phyloP scores from a whole-genome alignment of 2,329 filamentous ascomycete genomes.

The Diaporthe eres region DNA sequence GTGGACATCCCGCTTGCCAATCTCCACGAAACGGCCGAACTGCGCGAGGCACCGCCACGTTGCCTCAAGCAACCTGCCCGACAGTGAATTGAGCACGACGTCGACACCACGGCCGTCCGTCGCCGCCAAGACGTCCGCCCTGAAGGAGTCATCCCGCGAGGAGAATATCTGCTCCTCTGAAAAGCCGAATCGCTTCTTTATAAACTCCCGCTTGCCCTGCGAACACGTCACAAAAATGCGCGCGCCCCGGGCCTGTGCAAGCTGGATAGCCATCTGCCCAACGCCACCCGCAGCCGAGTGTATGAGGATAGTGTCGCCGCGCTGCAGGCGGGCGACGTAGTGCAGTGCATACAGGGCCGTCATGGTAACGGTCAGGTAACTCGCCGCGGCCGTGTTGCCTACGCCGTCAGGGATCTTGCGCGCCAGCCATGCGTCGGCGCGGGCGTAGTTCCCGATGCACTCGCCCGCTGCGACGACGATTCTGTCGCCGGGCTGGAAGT shows the following conservation, averaged over 20 bases:
- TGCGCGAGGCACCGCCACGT: conserved; percentile 35
- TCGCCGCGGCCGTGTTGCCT: conserved; percentile 4
- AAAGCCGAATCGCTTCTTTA: not conserved
- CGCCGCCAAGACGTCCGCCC: conserved; percentile 45
- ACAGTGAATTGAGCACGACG: conserved; percentile 31
- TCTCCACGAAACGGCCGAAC: conserved; percentile 35
- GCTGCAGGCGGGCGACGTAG: conserved; percentile 24
- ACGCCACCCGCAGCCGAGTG: conserved; percentile 32
- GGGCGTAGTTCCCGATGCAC: conserved; percentile 42
- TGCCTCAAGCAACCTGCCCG: conserved; percentile 22
- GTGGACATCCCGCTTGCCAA: conserved; percentile 38
- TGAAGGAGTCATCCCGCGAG: conserved; percentile 48
- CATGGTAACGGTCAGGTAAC: conserved; percentile 24
- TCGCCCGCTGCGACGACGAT: conserved; percentile 41
- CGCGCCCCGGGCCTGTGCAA: conserved; percentile 10
- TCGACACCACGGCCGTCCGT: conserved; percentile 52
- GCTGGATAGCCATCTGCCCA: conserved; percentile 32
- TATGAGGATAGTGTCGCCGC: conserved; percentile 38
- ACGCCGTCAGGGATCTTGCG: not conserved
- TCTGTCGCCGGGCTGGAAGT: conserved; percentile 46
- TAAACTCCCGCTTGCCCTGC: conserved; percentile 21
- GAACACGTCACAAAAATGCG: conserved; percentile 41
- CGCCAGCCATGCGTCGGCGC: conserved; percentile 40
- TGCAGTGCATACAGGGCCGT: conserved; percentile 31
- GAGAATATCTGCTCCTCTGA: conserved; percentile 48